Base-by-base conservation (phyloP, 495 filamentous ascomycete genomes). In the Beverwykella pulmonaria region DNA sequence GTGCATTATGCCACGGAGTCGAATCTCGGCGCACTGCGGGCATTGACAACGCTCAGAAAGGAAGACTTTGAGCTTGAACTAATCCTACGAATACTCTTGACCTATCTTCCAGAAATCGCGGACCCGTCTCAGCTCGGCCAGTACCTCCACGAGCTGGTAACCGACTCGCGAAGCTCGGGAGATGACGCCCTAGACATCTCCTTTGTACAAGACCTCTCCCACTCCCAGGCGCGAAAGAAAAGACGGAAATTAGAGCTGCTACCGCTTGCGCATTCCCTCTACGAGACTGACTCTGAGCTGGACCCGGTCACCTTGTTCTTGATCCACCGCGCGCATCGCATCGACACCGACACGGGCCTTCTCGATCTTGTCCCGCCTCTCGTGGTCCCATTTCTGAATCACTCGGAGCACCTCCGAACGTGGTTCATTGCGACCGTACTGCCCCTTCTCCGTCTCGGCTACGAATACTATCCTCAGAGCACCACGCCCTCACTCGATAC, bases 341-440 rank as follows among this genome's bases (percentile, higher is more conserved):
- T 96, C 47, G 92, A 97, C 65, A 79, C 84, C 17, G 88, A 92
- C 76, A 90, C 91, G 15, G 90, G 91, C 2, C 78, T 94, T 7
- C 81, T 96, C 44, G 81, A 84, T 12, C 84, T 93, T 58, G 78
- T 94, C 0, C 88, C 89, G 15, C 82, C 82, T 27, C 84, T 96
- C 14, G 73, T 95, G 17, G 76, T 83, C 50, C 92, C 92, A 0
- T 96, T 96, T 73, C 81, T 95, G 47, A 77, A 87, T 36, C 86
- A 83, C 56, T 87, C 87, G 17, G 79, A 86, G 15, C 81, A 80
- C 44, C 76, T 96, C 53, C 84, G 88, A 62, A 86, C 81, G 48
- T 92, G 92, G 88, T 82, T 91, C 72, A 83, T 95, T 27, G 92
- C 92, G 0, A 87, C 82, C 20, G 79, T 95, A 20, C 79, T 97